Percentiles rank a stretch among this genome's conserved stretches.
phyloP scores from a whole-genome alignment of 2,329 filamentous ascomycete genomes.

The Leptographium radiaticola region DNA sequence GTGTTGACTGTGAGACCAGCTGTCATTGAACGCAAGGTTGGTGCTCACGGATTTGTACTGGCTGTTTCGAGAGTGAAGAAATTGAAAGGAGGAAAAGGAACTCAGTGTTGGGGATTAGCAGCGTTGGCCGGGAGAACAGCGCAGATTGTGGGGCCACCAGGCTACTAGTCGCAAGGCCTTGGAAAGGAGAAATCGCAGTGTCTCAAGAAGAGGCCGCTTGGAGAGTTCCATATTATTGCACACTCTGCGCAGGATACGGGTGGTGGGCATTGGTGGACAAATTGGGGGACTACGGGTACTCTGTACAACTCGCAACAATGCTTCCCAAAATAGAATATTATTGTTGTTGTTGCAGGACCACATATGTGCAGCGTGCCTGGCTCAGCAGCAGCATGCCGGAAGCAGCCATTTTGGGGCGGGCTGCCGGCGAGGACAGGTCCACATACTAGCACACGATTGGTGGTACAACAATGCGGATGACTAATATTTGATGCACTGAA shows the following conservation, averaged over 20 bases:
- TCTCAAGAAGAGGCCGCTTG: background rate
- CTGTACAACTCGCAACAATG: no score
- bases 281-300: background rate
- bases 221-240: background rate
- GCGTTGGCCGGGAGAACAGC: conserved; percentile 1
- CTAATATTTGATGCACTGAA: background rate
- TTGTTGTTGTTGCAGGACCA: no score
- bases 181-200: background rate
- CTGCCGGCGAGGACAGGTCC: background rate
- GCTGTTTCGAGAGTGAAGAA: background rate
- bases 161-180: background rate
- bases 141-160: background rate
- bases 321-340: no score
- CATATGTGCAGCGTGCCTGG: background rate
- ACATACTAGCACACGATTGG: background rate
- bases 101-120: background rate
- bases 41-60: background rate
- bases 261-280: background rate
- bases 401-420: background rate
- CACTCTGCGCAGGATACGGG: no score
- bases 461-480: background rate
- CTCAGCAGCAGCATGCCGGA: background rate
- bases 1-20: background rate
- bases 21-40: background rate
- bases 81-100: background rate